Percentiles rank a stretch among this genome's conserved stretches.
Evolutionary conservation across 2,329 filamentous ascomycete genomes (phyloP).

Genomic region (Cladosporium sphaerospermum): DNA sequence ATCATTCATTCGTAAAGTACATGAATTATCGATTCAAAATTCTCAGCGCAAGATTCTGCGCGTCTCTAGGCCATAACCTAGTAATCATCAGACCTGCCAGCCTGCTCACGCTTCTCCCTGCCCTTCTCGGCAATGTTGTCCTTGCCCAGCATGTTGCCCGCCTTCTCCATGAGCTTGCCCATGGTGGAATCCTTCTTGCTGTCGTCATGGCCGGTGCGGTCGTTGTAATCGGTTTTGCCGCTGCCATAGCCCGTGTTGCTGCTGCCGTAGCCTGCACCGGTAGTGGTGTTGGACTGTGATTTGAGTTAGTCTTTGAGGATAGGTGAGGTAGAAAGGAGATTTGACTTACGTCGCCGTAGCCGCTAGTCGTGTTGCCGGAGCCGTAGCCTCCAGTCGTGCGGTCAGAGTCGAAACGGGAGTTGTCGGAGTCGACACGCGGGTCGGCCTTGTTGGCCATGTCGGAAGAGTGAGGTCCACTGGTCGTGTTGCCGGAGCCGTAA

Average conservation of each 20-base stretch:
- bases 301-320: too few species aligned
- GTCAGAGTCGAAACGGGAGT: not conserved
- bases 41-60: too few species aligned
- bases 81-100: conserved; percentile 10
- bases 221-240: conserved; percentile 11
- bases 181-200: conserved; percentile 40
- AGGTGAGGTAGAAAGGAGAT: too few species aligned
- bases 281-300: not conserved
- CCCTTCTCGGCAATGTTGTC: conserved; percentile 46
- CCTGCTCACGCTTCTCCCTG: conserved; percentile 42
- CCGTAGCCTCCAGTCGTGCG: not conserved
- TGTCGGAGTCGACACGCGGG: conserved; percentile 12
- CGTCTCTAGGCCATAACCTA: not conserved
- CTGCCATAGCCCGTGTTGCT: conserved; percentile 4
- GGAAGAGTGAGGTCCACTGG: not conserved
- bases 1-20: too few species aligned
- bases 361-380: not conserved
- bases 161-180: conserved; percentile 56
- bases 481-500: conserved; percentile 2
- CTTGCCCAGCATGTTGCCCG: conserved; percentile 45
- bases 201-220: conserved; percentile 9
- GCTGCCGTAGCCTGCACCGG: not conserved
- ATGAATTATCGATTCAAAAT: too few species aligned
- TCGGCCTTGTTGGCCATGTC: conserved; percentile 9
- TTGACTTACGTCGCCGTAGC: not conserved